These are phyloP conservation scores for Rhizopogon roseolus DNA, from an alignment of 768 basidiomycete genomes.

Conservation along the genomic window DNA sequence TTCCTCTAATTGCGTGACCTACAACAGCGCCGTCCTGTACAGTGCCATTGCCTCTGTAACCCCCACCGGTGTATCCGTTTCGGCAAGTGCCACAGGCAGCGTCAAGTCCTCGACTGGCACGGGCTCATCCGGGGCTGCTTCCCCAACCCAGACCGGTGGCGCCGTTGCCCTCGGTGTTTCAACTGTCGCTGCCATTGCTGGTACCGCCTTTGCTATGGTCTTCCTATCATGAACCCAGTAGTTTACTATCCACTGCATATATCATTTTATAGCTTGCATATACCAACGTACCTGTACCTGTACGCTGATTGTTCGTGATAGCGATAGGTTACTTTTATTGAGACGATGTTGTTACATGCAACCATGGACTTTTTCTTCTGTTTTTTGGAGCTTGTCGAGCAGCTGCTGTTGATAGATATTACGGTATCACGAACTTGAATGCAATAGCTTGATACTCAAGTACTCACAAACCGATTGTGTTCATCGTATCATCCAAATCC, in stretches of 20 bases:
- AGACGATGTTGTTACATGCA: not conserved
- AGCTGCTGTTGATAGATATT: not conserved
- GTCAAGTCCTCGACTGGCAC: conserved; percentile 9
- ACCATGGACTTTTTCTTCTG: not conserved
- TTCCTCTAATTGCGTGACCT: conserved; percentile 42
- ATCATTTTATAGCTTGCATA: not conserved
- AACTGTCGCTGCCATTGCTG: conserved; percentile 25
- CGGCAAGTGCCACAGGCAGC: not conserved
- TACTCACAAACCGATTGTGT: not conserved
- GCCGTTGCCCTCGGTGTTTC: conserved; percentile 26
- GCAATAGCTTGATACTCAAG: not conserved
- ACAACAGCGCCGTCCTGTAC: conserved; percentile 32
- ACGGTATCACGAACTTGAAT: not conserved
- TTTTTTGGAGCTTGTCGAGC: not conserved
- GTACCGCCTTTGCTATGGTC: conserved; percentile 30
- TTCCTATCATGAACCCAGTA: conserved; percentile 31
- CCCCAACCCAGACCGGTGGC: conserved; percentile 12
- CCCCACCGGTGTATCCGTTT: not conserved
- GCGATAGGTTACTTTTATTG: not conserved
- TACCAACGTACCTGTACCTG: not conserved
- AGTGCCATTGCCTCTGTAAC: conserved; percentile 15
- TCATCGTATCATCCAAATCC: too few relatives aligned
- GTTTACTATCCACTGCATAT: not conserved
- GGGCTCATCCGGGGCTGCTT: conserved; percentile 9
- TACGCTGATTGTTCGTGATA: not conserved